Evolutionary conservation across 768 basidiomycete species (phyloP).

Genomic region (Hygrocybe punicea): DNA sequence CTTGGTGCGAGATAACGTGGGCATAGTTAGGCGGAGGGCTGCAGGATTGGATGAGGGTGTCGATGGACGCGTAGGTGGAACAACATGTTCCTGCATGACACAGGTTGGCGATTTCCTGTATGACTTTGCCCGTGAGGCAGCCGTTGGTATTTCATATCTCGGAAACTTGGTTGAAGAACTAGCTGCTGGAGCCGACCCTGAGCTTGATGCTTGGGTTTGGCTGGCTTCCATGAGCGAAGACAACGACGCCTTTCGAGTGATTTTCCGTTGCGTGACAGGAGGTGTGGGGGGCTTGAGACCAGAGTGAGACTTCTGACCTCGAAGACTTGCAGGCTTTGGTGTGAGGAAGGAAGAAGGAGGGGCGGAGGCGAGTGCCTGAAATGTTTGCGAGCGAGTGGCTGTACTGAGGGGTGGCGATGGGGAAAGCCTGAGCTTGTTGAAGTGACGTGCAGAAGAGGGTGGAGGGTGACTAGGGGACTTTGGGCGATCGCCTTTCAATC

Average conservation of each 20-base stretch:
- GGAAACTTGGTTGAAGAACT: conserved; percentile 37
- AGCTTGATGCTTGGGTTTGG: conserved; percentile 55
- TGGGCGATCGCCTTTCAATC: conserved; percentile 58
- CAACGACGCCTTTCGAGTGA: conserved; percentile 74
- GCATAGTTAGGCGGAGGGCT: conserved; percentile 83
- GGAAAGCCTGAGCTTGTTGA: conserved; percentile 63
- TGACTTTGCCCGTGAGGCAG: conserved; percentile 74
- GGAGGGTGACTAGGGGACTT: conserved; percentile 73
- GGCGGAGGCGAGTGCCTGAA: conserved; percentile 52
- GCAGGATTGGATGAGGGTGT: conserved; percentile 77
- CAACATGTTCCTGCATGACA: conserved; percentile 61
- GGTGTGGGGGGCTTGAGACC: conserved; percentile 75
- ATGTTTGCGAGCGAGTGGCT: conserved; percentile 56
- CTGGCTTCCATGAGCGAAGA: conserved; percentile 67
- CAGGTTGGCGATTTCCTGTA: conserved; percentile 59
- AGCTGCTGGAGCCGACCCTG: conserved; percentile 38
- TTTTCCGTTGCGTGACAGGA: conserved; percentile 56
- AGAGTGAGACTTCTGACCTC: conserved; percentile 81
- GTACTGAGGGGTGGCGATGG: conserved; percentile 66
- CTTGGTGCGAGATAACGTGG: conserved; percentile 74
- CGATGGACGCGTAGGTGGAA: conserved; percentile 74
- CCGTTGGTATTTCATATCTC: conserved; percentile 76
- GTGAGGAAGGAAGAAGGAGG: conserved; percentile 57
- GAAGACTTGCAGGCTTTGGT: conserved; percentile 69
- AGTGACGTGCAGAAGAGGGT: conserved; percentile 62